Evolutionary conservation across 2,329 filamentous ascomycete species (phyloP), one percentile per base, ranked within the genome.

Genomic region (Diplodia sapinea): DNA sequence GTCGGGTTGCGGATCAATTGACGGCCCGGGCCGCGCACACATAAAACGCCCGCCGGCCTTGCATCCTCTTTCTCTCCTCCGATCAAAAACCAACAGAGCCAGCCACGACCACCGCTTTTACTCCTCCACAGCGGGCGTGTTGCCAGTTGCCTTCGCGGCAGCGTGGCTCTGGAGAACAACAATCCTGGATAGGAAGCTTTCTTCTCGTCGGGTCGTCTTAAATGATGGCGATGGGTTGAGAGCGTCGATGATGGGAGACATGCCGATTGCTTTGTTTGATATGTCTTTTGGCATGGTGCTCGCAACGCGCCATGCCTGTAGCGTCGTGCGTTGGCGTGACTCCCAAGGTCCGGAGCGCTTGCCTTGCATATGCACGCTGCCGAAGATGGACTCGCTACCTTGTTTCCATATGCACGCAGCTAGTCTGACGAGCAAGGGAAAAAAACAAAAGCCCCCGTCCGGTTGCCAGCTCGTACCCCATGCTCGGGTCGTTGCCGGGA

Each of bases 51-150:
- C 17, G 38, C 23, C 33, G 15, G 29, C 54, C 59, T 54, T 64
- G 23, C 36, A 63, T 36, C 66, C 59, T 50, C 57, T 40, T 68
- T 65, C 38, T 40, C 61, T 59, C 51, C 38, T 57, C 54, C 36
- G 67, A 68, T 68, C 67, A 68, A 68, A 68, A 68, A 29, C 38
- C 52, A 68, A 65, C 67, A 61, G 67, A 68, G 67, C 66, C 61
- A 68, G 67, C 67, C 67, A 68, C 67, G 67, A 68, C 67, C 67
- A 65, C 67, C 67, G 67, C 62, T 65, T 65, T 68, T 23, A 52
- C 33, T 59, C 38, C 54, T 68, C 67, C 67, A 65, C 62, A 65
- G 62, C 67, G 67, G 67, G 57, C 49, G 67, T 59, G 67, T 68
- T 68, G 67, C 67, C 67, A 68, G 67, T 65, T 54, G 54, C 62